Percentiles rank a stretch among this genome's conserved stretches.
These are phyloP conservation scores for Schizosaccharomyces osmophilus DNA, from an alignment of 805 yeast genomes.

Conservation along the genomic window DNA sequence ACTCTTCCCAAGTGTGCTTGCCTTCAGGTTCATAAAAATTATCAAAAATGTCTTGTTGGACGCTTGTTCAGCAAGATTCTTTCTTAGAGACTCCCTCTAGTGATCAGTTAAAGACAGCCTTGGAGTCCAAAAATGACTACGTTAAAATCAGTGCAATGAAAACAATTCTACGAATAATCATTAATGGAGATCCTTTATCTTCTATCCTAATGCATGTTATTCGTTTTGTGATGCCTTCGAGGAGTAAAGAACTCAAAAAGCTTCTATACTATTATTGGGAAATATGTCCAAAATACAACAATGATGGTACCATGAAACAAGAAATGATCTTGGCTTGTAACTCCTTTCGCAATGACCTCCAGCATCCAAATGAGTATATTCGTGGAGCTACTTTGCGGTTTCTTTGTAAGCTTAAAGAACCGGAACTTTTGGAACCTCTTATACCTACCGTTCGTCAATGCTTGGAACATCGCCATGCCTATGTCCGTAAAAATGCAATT, in stretches of 20 bases:
- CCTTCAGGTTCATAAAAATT: neutral
- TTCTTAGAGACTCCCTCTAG: constrained; percentile 21
- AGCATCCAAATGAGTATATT: constrained; percentile 91
- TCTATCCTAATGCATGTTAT: constrained; percentile 76
- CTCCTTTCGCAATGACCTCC: constrained; percentile 89
- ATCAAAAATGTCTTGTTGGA: neutral
- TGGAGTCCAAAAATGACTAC: constrained; percentile 79
- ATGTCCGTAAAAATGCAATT: constrained; percentile 90
- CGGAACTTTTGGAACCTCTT: constrained; percentile 82
- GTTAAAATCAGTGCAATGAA: constrained; percentile 78
- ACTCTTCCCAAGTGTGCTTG: neutral
- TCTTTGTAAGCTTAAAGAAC: constrained; percentile 70
- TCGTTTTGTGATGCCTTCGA: constrained; percentile 92
- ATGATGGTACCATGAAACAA: constrained; percentile 63
- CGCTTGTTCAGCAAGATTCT: neutral
- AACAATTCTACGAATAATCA: constrained; percentile 57
- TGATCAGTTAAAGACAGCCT: constrained; percentile 46
- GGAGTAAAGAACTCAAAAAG: constrained; percentile 72
- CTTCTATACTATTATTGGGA: constrained; percentile 92
- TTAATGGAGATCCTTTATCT: constrained; percentile 79
- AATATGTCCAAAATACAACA: constrained; percentile 75
- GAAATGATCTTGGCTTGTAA: constrained; percentile 94
- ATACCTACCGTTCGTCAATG: constrained; percentile 81
- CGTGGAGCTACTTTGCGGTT: constrained; percentile 89
- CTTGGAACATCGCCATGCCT: constrained; percentile 88